Evolutionary conservation across 495 filamentous ascomycete species (phyloP), one percentile per base, ranked within the genome.

Genomic region (Daldinia concentrica): DNA sequence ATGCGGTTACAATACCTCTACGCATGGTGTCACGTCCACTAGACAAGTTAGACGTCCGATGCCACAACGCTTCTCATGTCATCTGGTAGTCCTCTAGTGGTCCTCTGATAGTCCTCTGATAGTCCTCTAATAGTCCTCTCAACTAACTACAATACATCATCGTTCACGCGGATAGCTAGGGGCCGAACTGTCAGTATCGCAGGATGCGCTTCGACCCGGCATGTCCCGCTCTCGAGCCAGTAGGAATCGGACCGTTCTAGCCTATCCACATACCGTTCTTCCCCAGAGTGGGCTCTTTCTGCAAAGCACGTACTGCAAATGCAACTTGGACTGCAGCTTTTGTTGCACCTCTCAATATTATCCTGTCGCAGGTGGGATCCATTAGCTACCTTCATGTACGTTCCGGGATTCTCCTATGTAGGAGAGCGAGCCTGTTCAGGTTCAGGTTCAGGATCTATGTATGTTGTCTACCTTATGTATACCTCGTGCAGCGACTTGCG

Each of bases 241-340:
- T 72, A 73, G 71, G 71, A 73, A 69, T 73, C 71, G 66, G 71
- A 73, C 71, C 71, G 71, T 66, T 64, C 62, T 66, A 62, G 36
- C 58, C 70, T 73, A 68, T 68, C 71, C 71, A 69, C 70, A 68
- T 68, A 65, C 70, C 65, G 62, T 68, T 65, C 55, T 66, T 66
- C 71, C 71, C 71, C 71, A 73, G 71, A 73, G 62, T 66, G 64
- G 36, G 56, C 65, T 56, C 61, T 50, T 55, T 59, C 70, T 73
- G 70, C 70, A 73, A 68, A 73, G 71, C 71, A 73, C 71, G 51
- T 66, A 65, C 66, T 69, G 66, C 66, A 27, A 69, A 65, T 73
- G 71, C 66, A 58, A 69, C 71, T 69, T 51, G 56, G 69, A 57
- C 64, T 55, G 70, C 70, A 68, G 60, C 66, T 48, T 52, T 57